Base-by-base conservation (phyloP, 2,329 filamentous ascomycete species). In the Aspergillus sp. region DNA sequence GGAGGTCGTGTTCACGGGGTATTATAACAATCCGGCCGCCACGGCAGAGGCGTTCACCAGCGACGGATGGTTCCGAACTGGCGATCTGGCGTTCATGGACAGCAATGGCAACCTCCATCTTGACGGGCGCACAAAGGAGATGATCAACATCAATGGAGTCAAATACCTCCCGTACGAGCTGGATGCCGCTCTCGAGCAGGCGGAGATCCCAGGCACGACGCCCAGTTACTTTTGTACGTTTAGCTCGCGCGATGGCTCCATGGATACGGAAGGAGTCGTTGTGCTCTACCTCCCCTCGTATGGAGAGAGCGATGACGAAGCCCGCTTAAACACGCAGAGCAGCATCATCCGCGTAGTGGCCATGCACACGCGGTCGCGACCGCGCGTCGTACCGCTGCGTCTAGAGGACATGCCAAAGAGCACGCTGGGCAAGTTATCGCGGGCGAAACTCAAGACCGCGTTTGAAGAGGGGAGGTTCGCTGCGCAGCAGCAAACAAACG, bases 71-170 rank as follows among this genome's bases (percentile, higher is more conserved):
- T 76, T 76, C 55, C 68, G 63, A 30, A 76, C 75, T 3, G 68
- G 68, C 0, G 68, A 70, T 34, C 41, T 48, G n/a, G 68, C 38
- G 3, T 55, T 19, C 4, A 57, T 68, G n/a, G 64, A 67, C 43
- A 25, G 45, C 8, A 48, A 31, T 6, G 67, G 68, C 2, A 28
- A 57, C 47, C 56, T 70, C 4, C 43, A 41, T 7, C 52, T 70
- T 19, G 28, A 48, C 7, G 67, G 68, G 19, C 54, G 65, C 15
- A 43, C 51, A 23, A 82, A 82, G 61, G 82, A 84, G 13, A 64
- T 72, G 3, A 76, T 84, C 43, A 82, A 77, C 59, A 74, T 84
- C 62, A 84, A 84, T 61, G 81, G 81, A 0, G 71, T 82, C 54
- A 84, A 83, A 23, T 72, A 77, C 41, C 64, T 61, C 28, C 71